Evolutionary conservation across 306 rosid species (phyloP), one percentile per base, ranked within the genome.

Genomic region (Malus fusca): DNA sequence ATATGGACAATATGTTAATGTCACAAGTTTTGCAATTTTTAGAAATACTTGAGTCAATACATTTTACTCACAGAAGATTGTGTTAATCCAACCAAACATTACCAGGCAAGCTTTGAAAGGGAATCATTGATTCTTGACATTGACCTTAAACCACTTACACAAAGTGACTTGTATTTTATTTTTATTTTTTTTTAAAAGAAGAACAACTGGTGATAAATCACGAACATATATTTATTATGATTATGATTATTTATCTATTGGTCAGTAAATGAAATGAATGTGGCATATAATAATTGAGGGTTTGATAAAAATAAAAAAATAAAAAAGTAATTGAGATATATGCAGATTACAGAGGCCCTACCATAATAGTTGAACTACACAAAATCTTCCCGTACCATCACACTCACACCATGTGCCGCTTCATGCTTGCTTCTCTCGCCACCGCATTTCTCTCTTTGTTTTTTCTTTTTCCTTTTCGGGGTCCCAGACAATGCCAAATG

Each of bases 221-320:
- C 7, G 0, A 0, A 33, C 8, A 35, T 35, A 6, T 35, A 35
- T 35, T 35, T 35, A 35, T 6, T 35, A 35, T 35, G 40, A 46
- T 63, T 33, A 6, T 4, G 5, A 40, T 40, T 40, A 40, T 8
- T 8, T 40, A 8, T 7, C 0, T 8, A 40, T 9, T 23, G 37
- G 76, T 40, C 25, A 17, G 13, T 19, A 3, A 40, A 40, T 9
- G 43, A 40, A 25, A 23, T 22, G 79, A 31, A 11, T 1, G 23
- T 1, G 25, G 72, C 8, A 15, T 48, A 14, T 48, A 5, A 8
- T 48, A 5, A 48, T 48, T 48, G 55, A 15, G 8, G 40, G 40
- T 35, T 35, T 6, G 8, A 1, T 0, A 0, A 33, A 33, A 6
- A 5, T 0, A n/a, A n/a, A 6, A 5, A 33, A 35, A 35, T 0